Evolutionary conservation across 139 green algal genomes (phyloP).

Genomic region (Chlamydomonas applanata): DNA sequence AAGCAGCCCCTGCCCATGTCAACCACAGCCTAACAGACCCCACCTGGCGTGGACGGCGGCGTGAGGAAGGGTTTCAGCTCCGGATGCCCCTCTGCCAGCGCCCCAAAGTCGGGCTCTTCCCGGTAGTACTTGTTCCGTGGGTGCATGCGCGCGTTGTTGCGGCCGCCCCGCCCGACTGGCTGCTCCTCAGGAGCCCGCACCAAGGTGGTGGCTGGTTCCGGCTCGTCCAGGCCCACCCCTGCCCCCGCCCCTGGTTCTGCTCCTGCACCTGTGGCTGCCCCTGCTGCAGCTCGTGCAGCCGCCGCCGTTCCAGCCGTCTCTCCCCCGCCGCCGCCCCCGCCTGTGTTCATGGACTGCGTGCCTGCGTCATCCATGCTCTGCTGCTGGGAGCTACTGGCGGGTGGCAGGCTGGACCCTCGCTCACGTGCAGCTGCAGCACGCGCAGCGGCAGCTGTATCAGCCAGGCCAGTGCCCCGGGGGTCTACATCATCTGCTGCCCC

Average conservation of each 20-base stretch:
- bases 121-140: conserved; percentile 58
- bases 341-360: no score
- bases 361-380: not conserved
- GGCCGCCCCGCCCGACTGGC: not conserved
- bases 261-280: not conserved
- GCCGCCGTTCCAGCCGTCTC: not conserved
- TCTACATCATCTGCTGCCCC: conserved; percentile 1
- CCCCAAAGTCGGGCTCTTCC: conserved; percentile 76
- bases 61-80: conserved; percentile 47
- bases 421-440: not conserved
- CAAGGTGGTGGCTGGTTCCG: not conserved
- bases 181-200: not conserved
- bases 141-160: conserved; percentile 56
- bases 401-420: not conserved
- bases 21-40: not conserved
- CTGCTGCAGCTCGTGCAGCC: not conserved
- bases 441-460: conserved; percentile 1
- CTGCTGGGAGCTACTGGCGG: not conserved
- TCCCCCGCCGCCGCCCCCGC: not conserved
- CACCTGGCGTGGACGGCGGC: not conserved
- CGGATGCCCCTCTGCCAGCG: conserved; percentile 56
- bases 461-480: not conserved
- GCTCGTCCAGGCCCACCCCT: not conserved
- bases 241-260: not conserved
- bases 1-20: not conserved